Evolutionary conservation across 2,329 filamentous ascomycete genomes (phyloP).

Genomic region (Claviceps pazoutovae): DNA sequence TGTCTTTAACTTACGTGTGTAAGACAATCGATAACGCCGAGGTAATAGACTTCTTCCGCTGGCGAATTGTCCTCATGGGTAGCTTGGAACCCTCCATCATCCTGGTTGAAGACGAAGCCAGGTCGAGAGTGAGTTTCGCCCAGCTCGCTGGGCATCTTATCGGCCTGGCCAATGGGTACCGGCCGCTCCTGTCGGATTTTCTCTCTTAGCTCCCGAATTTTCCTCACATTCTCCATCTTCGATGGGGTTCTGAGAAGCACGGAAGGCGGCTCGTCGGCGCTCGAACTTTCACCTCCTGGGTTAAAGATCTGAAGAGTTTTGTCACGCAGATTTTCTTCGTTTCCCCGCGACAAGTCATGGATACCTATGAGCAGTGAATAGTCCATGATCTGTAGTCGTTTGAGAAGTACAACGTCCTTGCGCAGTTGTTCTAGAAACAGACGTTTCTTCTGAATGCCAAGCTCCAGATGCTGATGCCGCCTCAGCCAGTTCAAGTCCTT

Average conservation of each 20-base stretch:
- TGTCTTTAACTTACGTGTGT: slow-evolving; percentile 63
- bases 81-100: slow-evolving; percentile 84
- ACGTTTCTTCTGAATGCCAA: slow-evolving; percentile 77
- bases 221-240: slow-evolving; percentile 79
- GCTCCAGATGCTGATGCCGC: slow-evolving; percentile 69
- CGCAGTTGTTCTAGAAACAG: slow-evolving; percentile 82
- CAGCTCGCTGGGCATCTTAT: slow-evolving; percentile 82
- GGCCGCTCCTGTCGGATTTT: slow-evolving; percentile 89
- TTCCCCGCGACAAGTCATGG: slow-evolving; percentile 78
- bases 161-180: slow-evolving; percentile 77
- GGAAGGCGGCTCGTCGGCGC: slow-evolving; percentile 45
- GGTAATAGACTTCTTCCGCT: slow-evolving; percentile 90
- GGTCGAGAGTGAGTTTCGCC: slow-evolving; percentile 57
- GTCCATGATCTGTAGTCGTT: slow-evolving; percentile 92
- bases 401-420: slow-evolving; percentile 72
- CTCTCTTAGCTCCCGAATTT: slow-evolving; percentile 79
- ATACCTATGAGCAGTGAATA: slow-evolving; percentile 93
- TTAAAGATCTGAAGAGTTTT: slow-evolving; percentile 93
- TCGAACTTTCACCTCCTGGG: slow-evolving; percentile 54
- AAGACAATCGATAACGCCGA: slow-evolving; percentile 95
- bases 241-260: slow-evolving; percentile 79
- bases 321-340: slow-evolving; percentile 81
- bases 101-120: slow-evolving; percentile 75
- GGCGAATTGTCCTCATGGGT: slow-evolving; percentile 79
- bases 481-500: slow-evolving; percentile 97